These are phyloP conservation scores for Toxicodendron radicans DNA, from an alignment of 345 rosid genomes.

Conservation along the genomic window DNA sequence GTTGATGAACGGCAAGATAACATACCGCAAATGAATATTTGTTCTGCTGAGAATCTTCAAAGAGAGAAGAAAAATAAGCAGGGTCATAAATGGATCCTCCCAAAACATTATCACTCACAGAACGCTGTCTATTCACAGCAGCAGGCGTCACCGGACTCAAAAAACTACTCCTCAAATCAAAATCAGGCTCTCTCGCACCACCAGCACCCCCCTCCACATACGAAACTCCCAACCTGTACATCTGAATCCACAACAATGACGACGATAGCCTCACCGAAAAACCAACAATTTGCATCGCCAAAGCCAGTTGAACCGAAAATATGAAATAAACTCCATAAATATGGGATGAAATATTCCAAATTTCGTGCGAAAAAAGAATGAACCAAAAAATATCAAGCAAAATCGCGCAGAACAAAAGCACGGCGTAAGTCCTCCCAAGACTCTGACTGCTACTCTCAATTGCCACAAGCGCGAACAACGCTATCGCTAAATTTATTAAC, in stretches of 20 bases:
- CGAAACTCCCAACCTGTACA: conserved; percentile 79
- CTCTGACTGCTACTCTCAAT: conserved; percentile 85
- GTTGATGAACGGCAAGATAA: too few species aligned
- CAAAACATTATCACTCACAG: conserved; percentile 53
- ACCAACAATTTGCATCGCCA: conserved; percentile 82
- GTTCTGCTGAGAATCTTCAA: conserved; percentile 54
- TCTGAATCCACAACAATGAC: conserved; percentile 87
- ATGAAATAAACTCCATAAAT: conserved; percentile 45
- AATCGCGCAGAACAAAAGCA: conserved; percentile 68
- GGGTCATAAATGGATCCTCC: conserved; percentile 70
- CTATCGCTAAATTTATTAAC: conserved; percentile 65
- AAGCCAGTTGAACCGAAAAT: conserved; percentile 73
- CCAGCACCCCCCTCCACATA: conserved; percentile 24
- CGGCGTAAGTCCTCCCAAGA: conserved; percentile 78
- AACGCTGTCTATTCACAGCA: conserved; percentile 31
- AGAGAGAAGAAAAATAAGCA: conserved; percentile 58
- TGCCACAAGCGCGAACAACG: conserved; percentile 84
- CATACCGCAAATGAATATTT: conserved; percentile 36
- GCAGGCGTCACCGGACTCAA: conserved; percentile 56
- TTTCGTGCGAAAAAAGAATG: conserved; percentile 59
- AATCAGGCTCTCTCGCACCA: conserved; percentile 31
- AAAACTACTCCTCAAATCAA: conserved; percentile 66
- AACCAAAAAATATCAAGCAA: conserved; percentile 72
- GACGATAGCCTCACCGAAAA: conserved; percentile 77
- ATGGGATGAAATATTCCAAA: conserved; percentile 68